Base-by-base conservation (phyloP, 495 filamentous ascomycete species). In the Darksidea phi region DNA sequence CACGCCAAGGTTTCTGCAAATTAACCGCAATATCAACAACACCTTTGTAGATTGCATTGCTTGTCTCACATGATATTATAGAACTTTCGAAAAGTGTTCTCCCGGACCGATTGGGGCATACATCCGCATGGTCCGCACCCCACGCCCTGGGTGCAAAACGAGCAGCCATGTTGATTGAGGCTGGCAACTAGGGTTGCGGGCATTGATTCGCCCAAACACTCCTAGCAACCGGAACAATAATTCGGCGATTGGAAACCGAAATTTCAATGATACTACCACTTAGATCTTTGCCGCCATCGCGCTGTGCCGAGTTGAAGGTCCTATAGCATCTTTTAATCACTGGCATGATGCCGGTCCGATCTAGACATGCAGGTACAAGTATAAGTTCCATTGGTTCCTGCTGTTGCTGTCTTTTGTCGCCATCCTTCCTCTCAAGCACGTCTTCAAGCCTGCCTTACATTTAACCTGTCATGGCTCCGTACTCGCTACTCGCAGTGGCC, bases 261-360 rank as follows among this genome's bases (percentile, higher is more conserved):
- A 21, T 17, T 26, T 25, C 2, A 46, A 32, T 34, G 36, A 43
- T 53, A 8, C 6, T 4, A 4, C 8, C 23, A 41, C 21, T 50
- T 13, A 15, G 6, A 26, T 18, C 15, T 8, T 26, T 46, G 32
- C 24, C 48, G 59, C 43, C 48, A 49, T 52, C 34, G 37, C 23
- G 51, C 46, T 63, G 61, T 47, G 51, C 15, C 10, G 48, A 25
- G 28, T 37, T 37, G 61, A 63, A 5, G 25, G 13, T 21, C 24
- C 47, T 63, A 63, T 25, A 63, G 51, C 57, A 43, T 1, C 12
- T 26, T 18, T 52, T 53, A 63, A 63, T 63, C 23, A 63, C 18
- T 46, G 28, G 34, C 11, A 15, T 43, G 32, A 58, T 63, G 26
- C n/a, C 42, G 42, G 53, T 43, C 45, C 52, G n/a, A 42, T 26